phyloP scores from a whole-genome alignment of 345 rosid species.

The Triadica sebifera region DNA sequence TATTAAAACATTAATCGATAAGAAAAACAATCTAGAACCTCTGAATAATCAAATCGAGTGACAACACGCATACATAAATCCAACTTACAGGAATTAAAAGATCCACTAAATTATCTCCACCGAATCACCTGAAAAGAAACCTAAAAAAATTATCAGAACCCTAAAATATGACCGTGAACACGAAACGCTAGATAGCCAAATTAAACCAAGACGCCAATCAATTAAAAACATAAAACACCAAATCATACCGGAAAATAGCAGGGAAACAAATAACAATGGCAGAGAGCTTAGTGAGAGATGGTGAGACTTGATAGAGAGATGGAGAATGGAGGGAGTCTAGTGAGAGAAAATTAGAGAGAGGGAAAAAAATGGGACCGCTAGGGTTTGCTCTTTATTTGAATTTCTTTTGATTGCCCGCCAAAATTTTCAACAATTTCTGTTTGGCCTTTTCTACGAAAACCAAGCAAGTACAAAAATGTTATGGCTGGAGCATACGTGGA shows the following conservation, averaged over 20 bases:
- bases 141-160: constrained; percentile 1
- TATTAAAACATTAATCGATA: not conserved
- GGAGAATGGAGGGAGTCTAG: constrained; percentile 1
- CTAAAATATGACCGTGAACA: not conserved
- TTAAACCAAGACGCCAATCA: not conserved
- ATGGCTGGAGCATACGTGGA: constrained; percentile 38
- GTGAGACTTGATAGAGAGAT: constrained; percentile 3
- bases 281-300: constrained; percentile 10
- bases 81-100: constrained; percentile 15
- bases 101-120: not conserved
- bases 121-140: not conserved
- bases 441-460: constrained; percentile 9
- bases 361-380: constrained; percentile 29
- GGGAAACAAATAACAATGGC: constrained; percentile 14
- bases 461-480: constrained; percentile 12
- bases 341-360: constrained; percentile 20
- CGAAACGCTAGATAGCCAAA: not conserved
- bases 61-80: not conserved
- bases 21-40: not conserved
- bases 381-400: constrained; percentile 63
- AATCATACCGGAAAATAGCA: not conserved
- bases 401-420: constrained; percentile 66
- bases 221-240: not conserved
- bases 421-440: constrained; percentile 26
- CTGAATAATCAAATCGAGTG: not conserved